Evolutionary conservation across 768 basidiomycete species (phyloP), one percentile per base, ranked within the genome.

Genomic region (Russula sp.): DNA sequence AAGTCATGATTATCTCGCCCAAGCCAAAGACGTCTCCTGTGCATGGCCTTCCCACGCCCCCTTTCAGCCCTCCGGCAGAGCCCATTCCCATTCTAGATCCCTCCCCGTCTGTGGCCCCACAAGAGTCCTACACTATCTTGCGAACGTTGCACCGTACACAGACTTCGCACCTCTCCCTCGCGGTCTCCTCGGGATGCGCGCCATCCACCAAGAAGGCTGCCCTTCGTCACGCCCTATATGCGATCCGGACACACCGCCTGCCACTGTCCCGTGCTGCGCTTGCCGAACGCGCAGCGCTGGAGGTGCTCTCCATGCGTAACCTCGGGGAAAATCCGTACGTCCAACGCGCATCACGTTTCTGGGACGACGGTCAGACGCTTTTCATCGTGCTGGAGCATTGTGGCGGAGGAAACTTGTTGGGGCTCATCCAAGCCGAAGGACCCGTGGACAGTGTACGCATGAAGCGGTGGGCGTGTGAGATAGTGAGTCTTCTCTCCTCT

Each of bases 1-100:
- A 68, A 39, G 56, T 68, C 48, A 68, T 68, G 67, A 44, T 68
- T 59, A 67, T 68, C 47, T 63, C 67, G 18, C 64, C 61, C 3
- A 68, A 68, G 31, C 55, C 54, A 22, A 66, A 48, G 45, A 14
- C 34, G 4, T 40, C 57, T 39, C 49, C 61, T 51, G 37, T 22
- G 22, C 59, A 42, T 10, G 49, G 34, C 47, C 49, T 60, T 13
- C 57, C 63, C 22, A 55, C 60, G 4, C 64, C 57, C 13, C 35
- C 55, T 1, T 63, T 52, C 40, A 50, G 55, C 39, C 65, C 47
- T 16, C 39, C n/a, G 9, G 31, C 16, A 27, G 54, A 51, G 16
- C 34, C 32, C 18, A 57, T 20, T 37, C 40, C n/a, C n/a, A n/a
- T n/a, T n/a, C n/a, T 14, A n/a, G 40, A 45, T 18, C 11, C 32